Base-by-base conservation (phyloP, 345 rosid genomes). In the Theobroma cacao region DNA sequence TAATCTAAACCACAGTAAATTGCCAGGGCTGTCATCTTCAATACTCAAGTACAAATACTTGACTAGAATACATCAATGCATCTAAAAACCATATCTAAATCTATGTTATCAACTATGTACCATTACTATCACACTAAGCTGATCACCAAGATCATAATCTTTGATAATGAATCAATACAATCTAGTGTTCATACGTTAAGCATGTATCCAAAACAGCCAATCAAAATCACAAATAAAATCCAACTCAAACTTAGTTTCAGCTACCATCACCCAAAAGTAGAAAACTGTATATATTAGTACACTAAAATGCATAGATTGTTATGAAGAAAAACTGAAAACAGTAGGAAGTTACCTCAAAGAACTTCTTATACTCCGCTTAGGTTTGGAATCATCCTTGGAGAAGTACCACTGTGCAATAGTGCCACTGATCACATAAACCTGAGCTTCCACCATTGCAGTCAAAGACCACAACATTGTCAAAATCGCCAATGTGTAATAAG, bases 401-500 rank as follows among this genome's bases (percentile, higher is more conserved):
- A 93, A 92, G 85, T 93, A 93, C 98, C 97, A 93, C 83, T 92
- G 97, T 40, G 97, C 91, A 77, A 92, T 82, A 55, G 95, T 88
- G 74, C 94, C 96, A 77, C 97, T 90, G 28, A 92, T 92, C 79
- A 95, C 94, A 89, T 92, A 95, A 36, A 85, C 96, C 83, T 93
- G 94, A 67, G 97, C 90, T 84, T 95, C 98, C 38, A 90, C 85
- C 92, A 89, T 86, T 4, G 81, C 60, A 22, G 97, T 89, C 84
- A 89, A 89, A 52, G 99, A 93, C 98, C 99, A 93, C 30, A 95
- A 33, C 99, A 95, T 90, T 1, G 97, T 93, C 60, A 93, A 77
- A 83, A 91, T 86, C 1, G 94, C 97, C 87, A 93, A 82, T 0
- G 98, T 75, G 31, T 68, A 93, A 86, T 96, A 96, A 0, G 91